A percentile compares a stretch with the other conserved stretches of the same genome.
Evolutionary conservation across 345 rosid species (phyloP).

Genomic region (Clarkia xantiana): DNA sequence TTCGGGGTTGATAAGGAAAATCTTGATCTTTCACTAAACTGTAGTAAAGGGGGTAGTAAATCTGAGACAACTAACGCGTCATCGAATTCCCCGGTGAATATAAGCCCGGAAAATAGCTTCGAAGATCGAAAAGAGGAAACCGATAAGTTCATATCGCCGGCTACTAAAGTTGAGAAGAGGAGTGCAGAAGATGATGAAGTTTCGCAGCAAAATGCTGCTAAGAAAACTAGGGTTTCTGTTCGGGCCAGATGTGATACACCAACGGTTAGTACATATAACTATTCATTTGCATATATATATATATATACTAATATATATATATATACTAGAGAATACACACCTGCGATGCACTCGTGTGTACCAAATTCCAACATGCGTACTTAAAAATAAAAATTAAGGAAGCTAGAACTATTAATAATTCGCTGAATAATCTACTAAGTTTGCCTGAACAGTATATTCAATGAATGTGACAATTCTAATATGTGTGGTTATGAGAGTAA

Average conservation of each 20-base stretch:
- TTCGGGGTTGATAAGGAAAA: slow-evolving; percentile 13
- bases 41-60: slow-evolving; percentile 28
- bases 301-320: too few relatives aligned
- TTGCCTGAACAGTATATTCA: too few relatives aligned
- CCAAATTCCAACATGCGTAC: too few relatives aligned
- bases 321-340: too few relatives aligned
- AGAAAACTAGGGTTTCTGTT: slow-evolving; percentile 87
- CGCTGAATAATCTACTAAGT: too few relatives aligned
- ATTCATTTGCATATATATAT: too few relatives aligned
- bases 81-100: slow-evolving; percentile 9
- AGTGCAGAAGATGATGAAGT: slow-evolving; percentile 35
- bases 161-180: slow-evolving; percentile 23
- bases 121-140: slow-evolving; percentile 33
- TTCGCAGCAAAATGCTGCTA: slow-evolving; percentile 41
- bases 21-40: slow-evolving; percentile 36
- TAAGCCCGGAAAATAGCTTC: slow-evolving; percentile 19
- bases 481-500: too few relatives aligned
- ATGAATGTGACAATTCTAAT: too few relatives aligned
- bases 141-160: slow-evolving; percentile 24
- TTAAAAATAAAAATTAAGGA: too few relatives aligned
- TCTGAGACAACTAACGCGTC: slow-evolving; percentile 13
- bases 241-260: slow-evolving; percentile 77
- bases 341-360: too few relatives aligned
- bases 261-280: slow-evolving; percentile 67
- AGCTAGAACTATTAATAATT: too few relatives aligned